Percentiles rank a stretch among this genome's conserved stretches.
These are phyloP conservation scores for Nannochloris sp. DNA, from an alignment of 139 green algal species.

Conservation along the genomic window DNA sequence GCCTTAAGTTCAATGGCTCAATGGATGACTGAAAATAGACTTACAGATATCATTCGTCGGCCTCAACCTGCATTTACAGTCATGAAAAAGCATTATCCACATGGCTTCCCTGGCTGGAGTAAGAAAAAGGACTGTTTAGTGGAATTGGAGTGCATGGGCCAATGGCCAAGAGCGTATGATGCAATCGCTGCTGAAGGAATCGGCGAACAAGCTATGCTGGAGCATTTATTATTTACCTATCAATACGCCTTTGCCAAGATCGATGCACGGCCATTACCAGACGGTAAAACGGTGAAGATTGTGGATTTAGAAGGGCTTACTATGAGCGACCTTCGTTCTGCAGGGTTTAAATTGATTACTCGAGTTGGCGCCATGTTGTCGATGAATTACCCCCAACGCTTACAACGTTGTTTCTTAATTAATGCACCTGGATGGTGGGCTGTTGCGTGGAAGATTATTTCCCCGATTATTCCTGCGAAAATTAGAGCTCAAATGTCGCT, in stretches of 20 bases:
- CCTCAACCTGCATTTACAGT: neutral
- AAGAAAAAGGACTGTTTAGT: conserved; percentile 19
- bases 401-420: conserved; percentile 27
- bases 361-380: conserved; percentile 8
- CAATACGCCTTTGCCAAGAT: conserved; percentile 9
- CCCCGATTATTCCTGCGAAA: conserved; percentile 16
- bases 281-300: conserved; percentile 21
- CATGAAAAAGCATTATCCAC: conserved; percentile 21
- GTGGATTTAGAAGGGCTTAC: conserved; percentile 15
- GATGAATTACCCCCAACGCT: conserved; percentile 24
- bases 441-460: conserved; percentile 21
- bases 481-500: conserved; percentile 18
- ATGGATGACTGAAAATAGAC: neutral
- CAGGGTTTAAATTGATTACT: conserved; percentile 19
- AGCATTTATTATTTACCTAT: conserved; percentile 19
- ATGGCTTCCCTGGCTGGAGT: conserved; percentile 14
- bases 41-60: neutral
- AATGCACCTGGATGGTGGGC: conserved; percentile 28
- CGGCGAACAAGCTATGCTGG: conserved; percentile 14
- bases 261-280: neutral
- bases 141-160: neutral
- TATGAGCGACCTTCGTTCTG: conserved; percentile 2
- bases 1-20: neutral
- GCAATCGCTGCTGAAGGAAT: neutral
- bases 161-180: neutral